Conservation (phyloP, 2,329 filamentous ascomycete species). For the Botrytis elliptica region DNA sequence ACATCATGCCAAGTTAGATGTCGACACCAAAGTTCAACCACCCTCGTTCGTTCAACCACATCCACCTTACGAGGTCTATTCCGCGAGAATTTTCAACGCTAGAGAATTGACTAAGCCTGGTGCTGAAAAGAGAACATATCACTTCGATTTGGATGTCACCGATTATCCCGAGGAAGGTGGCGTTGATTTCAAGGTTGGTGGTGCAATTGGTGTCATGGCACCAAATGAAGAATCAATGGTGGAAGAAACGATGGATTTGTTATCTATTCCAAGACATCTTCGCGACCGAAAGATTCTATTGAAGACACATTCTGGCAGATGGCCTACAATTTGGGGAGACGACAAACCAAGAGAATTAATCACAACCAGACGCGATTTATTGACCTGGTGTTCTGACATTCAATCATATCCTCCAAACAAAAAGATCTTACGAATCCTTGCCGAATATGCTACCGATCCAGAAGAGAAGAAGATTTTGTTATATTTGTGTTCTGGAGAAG, state of each 20-base stretch:
- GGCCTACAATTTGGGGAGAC: constrained; percentile 98
- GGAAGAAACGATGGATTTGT: constrained; percentile 77
- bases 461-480: constrained; percentile 86
- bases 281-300: constrained; percentile 81
- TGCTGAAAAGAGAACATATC: constrained; percentile 94
- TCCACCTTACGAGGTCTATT: constrained; percentile 86
- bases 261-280: constrained; percentile 77
- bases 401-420: constrained; percentile 93
- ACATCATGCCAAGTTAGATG: constrained; percentile 28
- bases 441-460: constrained; percentile 75
- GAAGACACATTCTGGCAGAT: constrained; percentile 77
- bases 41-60: constrained; percentile 92
- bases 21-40: constrained; percentile 67
- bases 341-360: constrained; percentile 81
- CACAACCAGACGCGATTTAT: constrained; percentile 84
- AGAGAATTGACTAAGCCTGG: constrained; percentile 84
- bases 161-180: constrained; percentile 84
- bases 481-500: constrained; percentile 85
- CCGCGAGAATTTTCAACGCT: constrained; percentile 80
- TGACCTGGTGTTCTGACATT: constrained; percentile 94
- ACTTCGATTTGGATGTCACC: constrained; percentile 95
- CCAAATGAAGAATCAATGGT: constrained; percentile 78
- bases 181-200: constrained; percentile 93
- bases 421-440: constrained; percentile 77
- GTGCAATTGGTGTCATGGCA: constrained; percentile 89